Conservation (phyloP, 1,139 yeast species). For the Taphrina flavorubra region DNA sequence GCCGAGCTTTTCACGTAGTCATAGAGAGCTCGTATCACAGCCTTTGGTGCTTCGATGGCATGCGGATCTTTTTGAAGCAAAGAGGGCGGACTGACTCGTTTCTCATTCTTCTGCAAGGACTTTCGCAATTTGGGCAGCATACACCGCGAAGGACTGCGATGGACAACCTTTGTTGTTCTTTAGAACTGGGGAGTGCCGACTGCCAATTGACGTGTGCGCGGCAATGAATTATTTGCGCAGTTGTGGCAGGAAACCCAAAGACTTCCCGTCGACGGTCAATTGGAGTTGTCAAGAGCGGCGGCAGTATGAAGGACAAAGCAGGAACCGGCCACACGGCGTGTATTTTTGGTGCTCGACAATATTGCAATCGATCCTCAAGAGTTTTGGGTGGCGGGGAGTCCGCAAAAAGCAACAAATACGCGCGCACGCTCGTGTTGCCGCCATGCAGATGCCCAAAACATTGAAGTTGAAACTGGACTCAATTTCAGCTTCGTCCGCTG, state of each 20-base stretch:
- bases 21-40: conserved; percentile 74
- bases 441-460: neutral
- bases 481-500: too few relatives aligned
- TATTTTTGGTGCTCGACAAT: neutral
- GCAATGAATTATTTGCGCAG: neutral
- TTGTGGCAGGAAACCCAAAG: neutral
- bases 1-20: conserved; percentile 81
- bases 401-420: neutral
- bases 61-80: conserved; percentile 15
- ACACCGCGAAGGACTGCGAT: conserved; percentile 1
- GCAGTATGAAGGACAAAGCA: neutral
- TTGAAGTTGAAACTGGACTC: neutral
- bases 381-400: neutral
- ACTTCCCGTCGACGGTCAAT: too few relatives aligned
- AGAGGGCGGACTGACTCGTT: conserved; percentile 27
- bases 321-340: neutral
- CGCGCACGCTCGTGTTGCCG: neutral
- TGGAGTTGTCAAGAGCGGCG: too few relatives aligned
- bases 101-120: conserved; percentile 31
- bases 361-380: neutral
- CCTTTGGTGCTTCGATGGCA: conserved; percentile 44
- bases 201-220: neutral
- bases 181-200: neutral
- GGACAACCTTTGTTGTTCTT: neutral
- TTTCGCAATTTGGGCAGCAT: conserved; percentile 30